Evolutionary conservation across 2,329 filamentous ascomycete species (phyloP), one percentile per base, ranked within the genome.

Genomic region (Fusarium nisikadoi): DNA sequence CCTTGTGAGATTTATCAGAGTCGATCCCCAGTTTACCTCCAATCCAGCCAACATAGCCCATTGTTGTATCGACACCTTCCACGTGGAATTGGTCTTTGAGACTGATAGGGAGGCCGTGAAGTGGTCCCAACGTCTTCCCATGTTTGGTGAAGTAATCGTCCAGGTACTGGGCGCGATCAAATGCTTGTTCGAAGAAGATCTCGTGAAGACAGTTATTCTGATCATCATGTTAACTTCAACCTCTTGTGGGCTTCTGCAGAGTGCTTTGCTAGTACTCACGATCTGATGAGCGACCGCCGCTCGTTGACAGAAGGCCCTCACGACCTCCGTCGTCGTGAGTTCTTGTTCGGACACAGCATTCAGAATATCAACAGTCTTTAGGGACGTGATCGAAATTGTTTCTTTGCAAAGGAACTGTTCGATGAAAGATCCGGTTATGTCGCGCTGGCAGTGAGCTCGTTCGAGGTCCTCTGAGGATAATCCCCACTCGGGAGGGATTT

Each of bases 51-150:
- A 81, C 73, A 6, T 82, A 80, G 0, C 81, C 83, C 79, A 84
- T 84, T 0, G 80, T 80, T 1, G 83, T 88, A 61, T 88, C 74
- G 4, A 85, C 76, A 2, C 86, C 89, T 61, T 86, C 85, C 43
- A 92, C 83, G 33, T 90, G 86, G 75, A 91, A 91, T 20, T 88
- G 87, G 62, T 91, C 89, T 77, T 91, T 91, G 8, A 78, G 60
- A 12, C 72, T 77, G 11, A 78, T 25, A 0, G 75, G 76, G 0
- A 78, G 45, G 1, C 76, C 76, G 42, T 76, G 74, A 0, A 78
- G 65, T 3, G 76, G 74, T 0, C 76, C 76, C 1, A 75, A 0
- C 2, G 71, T 52, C 9, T 49, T 56, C 2, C 47, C 39, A 31
- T 75, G 43, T 14, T 62, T 29, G 5, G 31, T 9, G 2, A 52